Evolutionary conservation across 1,284 basidiomycete species (phyloP).

Genomic region (Trametes versicolor): DNA sequence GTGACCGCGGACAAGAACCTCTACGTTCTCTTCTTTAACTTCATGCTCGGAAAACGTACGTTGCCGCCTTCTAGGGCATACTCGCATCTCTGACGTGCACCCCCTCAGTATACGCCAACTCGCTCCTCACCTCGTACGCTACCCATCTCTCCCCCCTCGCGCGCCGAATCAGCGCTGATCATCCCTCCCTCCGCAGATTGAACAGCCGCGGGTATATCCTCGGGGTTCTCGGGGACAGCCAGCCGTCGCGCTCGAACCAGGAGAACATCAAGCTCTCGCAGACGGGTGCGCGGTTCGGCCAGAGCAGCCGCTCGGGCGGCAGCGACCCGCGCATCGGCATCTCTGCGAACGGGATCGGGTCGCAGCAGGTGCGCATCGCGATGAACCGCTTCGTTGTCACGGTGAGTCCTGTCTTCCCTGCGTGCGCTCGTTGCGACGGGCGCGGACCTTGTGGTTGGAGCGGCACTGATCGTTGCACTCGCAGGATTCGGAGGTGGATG

Average conservation of each 20-base stretch:
- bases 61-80: neutral
- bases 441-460: no score
- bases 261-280: neutral
- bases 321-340: neutral
- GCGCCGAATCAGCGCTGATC: no score
- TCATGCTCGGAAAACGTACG: constrained; percentile 21
- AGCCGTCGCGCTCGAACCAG: neutral
- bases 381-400: constrained; percentile 3
- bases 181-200: neutral
- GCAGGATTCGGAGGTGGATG: neutral
- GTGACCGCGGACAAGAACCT: constrained; percentile 8
- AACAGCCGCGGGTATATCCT: constrained; percentile 17
- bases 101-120: constrained; percentile 15
- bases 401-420: no score
- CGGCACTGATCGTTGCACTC: neutral
- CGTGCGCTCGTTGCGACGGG: no score
- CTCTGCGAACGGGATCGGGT: no score
- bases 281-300: neutral
- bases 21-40: constrained; percentile 21
- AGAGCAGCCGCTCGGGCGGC: neutral
- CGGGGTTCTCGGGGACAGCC: neutral
- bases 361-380: constrained; percentile 1
- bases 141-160: neutral
- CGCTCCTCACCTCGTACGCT: constrained; percentile 15
- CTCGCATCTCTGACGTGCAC: neutral